Evolutionary conservation across 75 land plant species (phyloP).

Genomic region (Adiantum capillusveneris): DNA sequence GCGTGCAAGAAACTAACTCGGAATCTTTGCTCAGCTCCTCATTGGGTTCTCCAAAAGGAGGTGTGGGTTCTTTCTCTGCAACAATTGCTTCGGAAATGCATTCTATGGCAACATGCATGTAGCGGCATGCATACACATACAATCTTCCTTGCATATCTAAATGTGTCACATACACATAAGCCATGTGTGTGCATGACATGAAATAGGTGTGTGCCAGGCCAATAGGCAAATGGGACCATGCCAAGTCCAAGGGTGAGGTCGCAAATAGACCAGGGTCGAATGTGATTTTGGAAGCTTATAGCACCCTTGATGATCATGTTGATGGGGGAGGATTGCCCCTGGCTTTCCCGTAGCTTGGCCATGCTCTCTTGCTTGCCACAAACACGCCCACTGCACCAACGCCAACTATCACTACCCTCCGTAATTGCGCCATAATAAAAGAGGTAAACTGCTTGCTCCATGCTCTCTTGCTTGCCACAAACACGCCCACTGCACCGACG

Average conservation of each 20-base stretch:
- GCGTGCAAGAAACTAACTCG: conserved; percentile 15
- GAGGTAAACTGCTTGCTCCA: too few relatives aligned
- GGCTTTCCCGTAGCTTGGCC: conserved; percentile 6
- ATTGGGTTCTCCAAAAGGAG: conserved; percentile 12
- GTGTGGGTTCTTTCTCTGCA: conserved; percentile 18
- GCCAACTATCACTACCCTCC: too few relatives aligned
- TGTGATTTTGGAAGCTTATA: conserved; percentile 13
- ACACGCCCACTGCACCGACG: conserved; percentile 7
- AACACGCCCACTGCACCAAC: conserved; percentile 6
- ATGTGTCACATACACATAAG: too few relatives aligned
- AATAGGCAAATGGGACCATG: conserved; percentile 25
- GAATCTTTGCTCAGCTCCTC: conserved; percentile 12
- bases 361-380: conserved; percentile 6
- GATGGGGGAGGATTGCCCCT: conserved; percentile 6
- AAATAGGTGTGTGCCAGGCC: too few relatives aligned
- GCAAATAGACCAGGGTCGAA: conserved; percentile 23
- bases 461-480: conserved; percentile 5
- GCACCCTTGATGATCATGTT: conserved; percentile 5
- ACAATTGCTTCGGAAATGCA: too few relatives aligned
- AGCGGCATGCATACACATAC: too few relatives aligned
- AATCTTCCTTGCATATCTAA: too few relatives aligned
- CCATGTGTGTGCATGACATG: too few relatives aligned
- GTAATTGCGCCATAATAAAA: too few relatives aligned
- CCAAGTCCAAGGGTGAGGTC: conserved; percentile 28
- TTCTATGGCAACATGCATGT: too few relatives aligned